Percentiles rank a stretch among this genome's conserved stretches.
Conservation (phyloP, 257 asterid species). For the Echites panduratus region DNA sequence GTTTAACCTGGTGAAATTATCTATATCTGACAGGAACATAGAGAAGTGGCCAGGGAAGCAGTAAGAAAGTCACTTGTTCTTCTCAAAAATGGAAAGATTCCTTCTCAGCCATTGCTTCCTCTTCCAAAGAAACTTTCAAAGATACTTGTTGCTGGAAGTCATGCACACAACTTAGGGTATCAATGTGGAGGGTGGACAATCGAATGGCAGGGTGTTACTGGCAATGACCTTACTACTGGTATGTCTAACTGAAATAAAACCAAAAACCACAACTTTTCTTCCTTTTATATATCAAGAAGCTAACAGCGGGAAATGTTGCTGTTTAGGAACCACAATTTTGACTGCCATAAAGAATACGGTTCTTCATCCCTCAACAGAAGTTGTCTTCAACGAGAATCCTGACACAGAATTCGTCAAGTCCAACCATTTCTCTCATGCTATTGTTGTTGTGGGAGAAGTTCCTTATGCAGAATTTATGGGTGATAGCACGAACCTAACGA, state of each 20-base stretch:
- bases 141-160: conserved; percentile 72
- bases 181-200: conserved; percentile 98
- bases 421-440: conserved; percentile 49
- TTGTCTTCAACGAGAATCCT: conserved; percentile 50
- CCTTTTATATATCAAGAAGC: background rate
- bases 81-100: conserved; percentile 54
- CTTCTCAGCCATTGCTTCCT: conserved; percentile 63
- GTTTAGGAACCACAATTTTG: conserved; percentile 73
- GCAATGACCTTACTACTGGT: conserved; percentile 70
- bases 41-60: conserved; percentile 92
- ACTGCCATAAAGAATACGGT: conserved; percentile 58
- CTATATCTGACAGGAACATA: conserved; percentile 50
- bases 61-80: conserved; percentile 84
- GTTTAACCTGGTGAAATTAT: conserved; percentile 12
- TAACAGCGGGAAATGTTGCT: background rate
- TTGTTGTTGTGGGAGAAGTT: conserved; percentile 70
- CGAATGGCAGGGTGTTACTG: conserved; percentile 69
- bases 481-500: conserved; percentile 53
- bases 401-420: conserved; percentile 40
- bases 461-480: conserved; percentile 68
- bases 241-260: conserved; percentile 12
- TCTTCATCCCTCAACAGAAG: conserved; percentile 68
- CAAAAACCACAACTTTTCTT: background rate
- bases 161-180: conserved; percentile 79
- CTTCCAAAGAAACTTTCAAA: conserved; percentile 64